Base-by-base conservation (phyloP, 768 basidiomycete genomes). In the Boletus rubescentipes region DNA sequence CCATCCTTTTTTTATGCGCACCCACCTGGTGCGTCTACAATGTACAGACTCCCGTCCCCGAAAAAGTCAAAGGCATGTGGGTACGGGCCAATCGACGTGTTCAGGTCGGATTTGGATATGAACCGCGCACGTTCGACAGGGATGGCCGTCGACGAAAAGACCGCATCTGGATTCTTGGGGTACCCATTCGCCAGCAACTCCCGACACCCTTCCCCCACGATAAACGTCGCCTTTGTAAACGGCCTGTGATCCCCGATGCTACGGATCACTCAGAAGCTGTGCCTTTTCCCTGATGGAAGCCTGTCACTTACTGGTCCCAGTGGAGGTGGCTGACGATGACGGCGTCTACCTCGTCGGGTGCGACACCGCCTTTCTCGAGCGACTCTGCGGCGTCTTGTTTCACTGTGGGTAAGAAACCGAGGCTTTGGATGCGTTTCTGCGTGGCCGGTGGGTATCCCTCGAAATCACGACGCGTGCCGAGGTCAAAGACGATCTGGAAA, bases 41-140 rank as follows among this genome's bases (percentile, higher is more conserved):
- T 73, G 59, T 81, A 85, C 34, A 83, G 62, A 58, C 79, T 81
- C 8, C 83, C 84, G 55, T 87, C 84, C 18, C 75, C 75, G 58
- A 78, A 83, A 60, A 75, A 78, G 67, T 86, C 82, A 18, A 77
- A 60, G 5, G 79, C 78, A 40, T 56, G 61, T 26, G 79, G 78
- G 62, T 81, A 83, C 2, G 79, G 79, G 0, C 80, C 81, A 38
- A 84, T 63, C 29, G 78, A 68, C 30, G 62, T 62, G 40, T 38
- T 53, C 67, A 75, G 72, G 1, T 71, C 73, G 5, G 59, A 53
- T 32, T 63, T 53, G 21, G 61, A 55, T n/a, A 80, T 55, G 59
- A 74, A 80, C 15, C 52, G 55, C 6, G 75, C 76, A 20, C 78
- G 73, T 5, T 67, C 74, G 2, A 58, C 26, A 2, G 78, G 77